Evolutionary conservation across 805 yeast genomes (phyloP).

Genomic region (Schizosaccharomyces lindneri): DNA sequence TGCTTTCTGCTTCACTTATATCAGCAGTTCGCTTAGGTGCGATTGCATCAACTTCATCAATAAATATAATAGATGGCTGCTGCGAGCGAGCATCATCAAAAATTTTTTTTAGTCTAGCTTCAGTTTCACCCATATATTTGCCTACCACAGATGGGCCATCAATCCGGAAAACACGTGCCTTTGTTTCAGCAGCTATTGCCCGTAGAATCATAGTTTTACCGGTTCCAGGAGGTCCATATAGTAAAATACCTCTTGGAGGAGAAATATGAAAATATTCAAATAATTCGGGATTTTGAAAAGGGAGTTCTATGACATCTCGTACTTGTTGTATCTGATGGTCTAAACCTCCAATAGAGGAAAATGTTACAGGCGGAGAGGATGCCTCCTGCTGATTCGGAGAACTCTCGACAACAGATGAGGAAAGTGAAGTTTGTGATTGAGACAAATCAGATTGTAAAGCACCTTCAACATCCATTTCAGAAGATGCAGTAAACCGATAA

Average conservation of each 20-base stretch:
- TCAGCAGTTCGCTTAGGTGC: constrained; percentile 62
- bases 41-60: constrained; percentile 83
- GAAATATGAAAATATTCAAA: constrained; percentile 67
- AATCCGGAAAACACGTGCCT: constrained; percentile 65
- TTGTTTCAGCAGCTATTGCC: constrained; percentile 48
- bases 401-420: neutral
- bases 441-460: neutral
- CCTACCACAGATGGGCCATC: constrained; percentile 84
- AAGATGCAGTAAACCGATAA: neutral
- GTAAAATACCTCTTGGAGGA: constrained; percentile 79
- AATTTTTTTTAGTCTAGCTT: constrained; percentile 50
- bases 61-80: constrained; percentile 69
- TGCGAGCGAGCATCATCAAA: constrained; percentile 65
- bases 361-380: constrained; percentile 12
- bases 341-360: constrained; percentile 55
- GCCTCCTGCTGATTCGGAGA: neutral
- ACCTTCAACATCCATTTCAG: neutral
- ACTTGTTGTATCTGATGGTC: constrained; percentile 33
- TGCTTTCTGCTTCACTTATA: constrained; percentile 66
- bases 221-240: constrained; percentile 94
- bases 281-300: constrained; percentile 50
- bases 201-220: constrained; percentile 78
- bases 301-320: constrained; percentile 48
- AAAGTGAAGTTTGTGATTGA: neutral
- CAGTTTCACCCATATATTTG: constrained; percentile 86